Evolutionary conservation across 1,139 yeast species (phyloP).

Genomic region (Magnusiomyces fungicola): DNA sequence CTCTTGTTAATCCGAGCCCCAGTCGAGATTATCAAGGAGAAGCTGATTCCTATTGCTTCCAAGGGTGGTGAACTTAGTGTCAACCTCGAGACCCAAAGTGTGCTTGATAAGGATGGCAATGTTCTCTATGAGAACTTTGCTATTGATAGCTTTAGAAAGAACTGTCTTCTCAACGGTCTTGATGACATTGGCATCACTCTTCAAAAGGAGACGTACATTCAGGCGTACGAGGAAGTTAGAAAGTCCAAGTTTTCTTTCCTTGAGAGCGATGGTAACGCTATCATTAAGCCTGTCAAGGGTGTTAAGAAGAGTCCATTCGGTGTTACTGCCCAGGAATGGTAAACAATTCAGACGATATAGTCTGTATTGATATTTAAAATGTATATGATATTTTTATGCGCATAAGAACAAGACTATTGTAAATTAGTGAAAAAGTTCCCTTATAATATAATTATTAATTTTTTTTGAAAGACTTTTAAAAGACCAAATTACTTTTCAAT

Average conservation of each 20-base stretch:
- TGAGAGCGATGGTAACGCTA: conserved; percentile 64
- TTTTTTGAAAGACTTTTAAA: no score
- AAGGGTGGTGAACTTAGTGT: conserved; percentile 66
- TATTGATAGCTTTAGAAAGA: conserved; percentile 86
- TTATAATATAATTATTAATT: no score
- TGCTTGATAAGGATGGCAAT: conserved; percentile 61
- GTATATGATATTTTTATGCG: no score
- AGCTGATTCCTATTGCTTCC: conserved; percentile 71
- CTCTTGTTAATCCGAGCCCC: conserved; percentile 84
- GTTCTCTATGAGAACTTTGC: conserved; percentile 77
- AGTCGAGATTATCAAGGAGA: conserved; percentile 59
- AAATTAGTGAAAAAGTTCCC: no score
- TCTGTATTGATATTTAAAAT: no score
- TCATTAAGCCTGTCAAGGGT: conserved; percentile 58
- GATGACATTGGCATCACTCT: conserved; percentile 95
- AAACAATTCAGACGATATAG: no score
- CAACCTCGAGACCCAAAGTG: conserved; percentile 81
- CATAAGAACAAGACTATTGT: no score
- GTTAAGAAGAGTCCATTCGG: conserved; percentile 65
- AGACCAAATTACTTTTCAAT: no score
- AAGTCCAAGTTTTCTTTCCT: conserved; percentile 77
- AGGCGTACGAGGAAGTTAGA: conserved; percentile 68
- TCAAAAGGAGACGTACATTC: conserved; percentile 74
- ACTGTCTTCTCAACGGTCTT: conserved; percentile 86
- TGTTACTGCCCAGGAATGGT: conserved; percentile 75